phyloP scores from a whole-genome alignment of 2,329 filamentous ascomycete species.

The Chaetomiaceae sp. region DNA sequence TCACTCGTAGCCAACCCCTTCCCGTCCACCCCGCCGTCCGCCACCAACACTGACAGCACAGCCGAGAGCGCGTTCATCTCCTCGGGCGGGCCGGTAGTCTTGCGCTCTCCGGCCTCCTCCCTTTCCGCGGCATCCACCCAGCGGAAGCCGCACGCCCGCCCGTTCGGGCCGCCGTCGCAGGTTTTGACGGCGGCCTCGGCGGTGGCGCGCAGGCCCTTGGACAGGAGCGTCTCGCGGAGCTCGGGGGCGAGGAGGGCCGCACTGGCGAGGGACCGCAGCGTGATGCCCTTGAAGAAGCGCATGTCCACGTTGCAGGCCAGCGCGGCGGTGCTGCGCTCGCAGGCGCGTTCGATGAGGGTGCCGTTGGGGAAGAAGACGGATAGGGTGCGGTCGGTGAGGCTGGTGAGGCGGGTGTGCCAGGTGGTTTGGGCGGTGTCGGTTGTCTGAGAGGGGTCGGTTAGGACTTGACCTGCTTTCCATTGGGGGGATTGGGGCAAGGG shows the following conservation, averaged over 20 bases:
- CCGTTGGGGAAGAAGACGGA: slow-evolving; percentile 52
- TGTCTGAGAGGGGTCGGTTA: slow-evolving; percentile 33
- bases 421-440: slow-evolving; percentile 52
- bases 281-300: slow-evolving; percentile 65
- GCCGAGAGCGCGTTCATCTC: slow-evolving; percentile 48
- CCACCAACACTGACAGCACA: slow-evolving; percentile 36
- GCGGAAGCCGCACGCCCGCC: slow-evolving; percentile 39
- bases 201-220: slow-evolving; percentile 54
- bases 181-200: slow-evolving; percentile 55
- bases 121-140: slow-evolving; percentile 41
- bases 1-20: neutral
- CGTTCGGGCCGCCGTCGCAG: slow-evolving; percentile 53
- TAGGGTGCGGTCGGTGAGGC: slow-evolving; percentile 48
- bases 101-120: slow-evolving; percentile 38
- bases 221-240: slow-evolving; percentile 49
- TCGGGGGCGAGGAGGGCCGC: slow-evolving; percentile 58
- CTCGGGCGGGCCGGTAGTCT: slow-evolving; percentile 48
- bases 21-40: neutral
- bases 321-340: slow-evolving; percentile 49
- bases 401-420: slow-evolving; percentile 55
- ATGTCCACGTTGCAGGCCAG: slow-evolving; percentile 66
- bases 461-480: too few relatives aligned
- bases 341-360: slow-evolving; percentile 62
- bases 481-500: neutral
- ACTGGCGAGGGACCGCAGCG: slow-evolving; percentile 60